Percentiles rank a stretch among this genome's conserved stretches.
Conservation (phyloP, 768 basidiomycete species). For the Amanita brunnescens region DNA sequence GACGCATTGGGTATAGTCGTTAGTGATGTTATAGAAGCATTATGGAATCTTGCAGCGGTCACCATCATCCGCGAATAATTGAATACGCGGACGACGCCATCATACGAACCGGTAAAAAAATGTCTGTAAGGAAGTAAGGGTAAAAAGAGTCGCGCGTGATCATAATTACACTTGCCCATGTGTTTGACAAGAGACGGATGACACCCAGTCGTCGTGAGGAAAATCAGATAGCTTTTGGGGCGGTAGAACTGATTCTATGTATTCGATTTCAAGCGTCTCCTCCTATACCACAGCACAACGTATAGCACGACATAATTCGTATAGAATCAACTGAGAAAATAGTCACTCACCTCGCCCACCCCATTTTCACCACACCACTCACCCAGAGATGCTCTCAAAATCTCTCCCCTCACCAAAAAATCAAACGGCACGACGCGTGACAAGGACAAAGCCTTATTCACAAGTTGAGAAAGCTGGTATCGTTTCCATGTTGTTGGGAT, state of each 20-base stretch:
- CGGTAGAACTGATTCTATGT: slow-evolving; percentile 83
- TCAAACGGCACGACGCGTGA: slow-evolving; percentile 81
- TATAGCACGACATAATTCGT: not conserved
- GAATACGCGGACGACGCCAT: slow-evolving; percentile 66
- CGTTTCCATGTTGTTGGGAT: slow-evolving; percentile 85
- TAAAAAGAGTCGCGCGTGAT: not conserved
- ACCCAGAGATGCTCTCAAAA: slow-evolving; percentile 60
- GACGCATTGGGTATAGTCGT: slow-evolving; percentile 31
- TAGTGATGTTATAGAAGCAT: slow-evolving; percentile 60
- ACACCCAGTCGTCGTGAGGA: slow-evolving; percentile 93
- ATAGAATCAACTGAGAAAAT: not conserved
- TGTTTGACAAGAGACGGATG: slow-evolving; percentile 57
- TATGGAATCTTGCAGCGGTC: slow-evolving; percentile 42
- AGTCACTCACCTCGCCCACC: slow-evolving; percentile 52
- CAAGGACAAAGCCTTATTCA: slow-evolving; percentile 86
- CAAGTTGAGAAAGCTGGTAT: slow-evolving; percentile 94
- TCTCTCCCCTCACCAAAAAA: slow-evolving; percentile 79
- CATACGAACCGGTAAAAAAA: slow-evolving; percentile 76
- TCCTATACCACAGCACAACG: slow-evolving; percentile 37
- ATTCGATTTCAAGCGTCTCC: slow-evolving; percentile 88
- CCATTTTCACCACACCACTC: slow-evolving; percentile 70
- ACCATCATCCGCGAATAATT: slow-evolving; percentile 56
- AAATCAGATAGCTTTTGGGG: slow-evolving; percentile 73
- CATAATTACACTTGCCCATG: slow-evolving; percentile 32
- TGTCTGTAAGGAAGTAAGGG: slow-evolving; percentile 30